Conservation (phyloP, 2,329 filamentous ascomycete genomes). For the Lizonia empirigonia region DNA sequence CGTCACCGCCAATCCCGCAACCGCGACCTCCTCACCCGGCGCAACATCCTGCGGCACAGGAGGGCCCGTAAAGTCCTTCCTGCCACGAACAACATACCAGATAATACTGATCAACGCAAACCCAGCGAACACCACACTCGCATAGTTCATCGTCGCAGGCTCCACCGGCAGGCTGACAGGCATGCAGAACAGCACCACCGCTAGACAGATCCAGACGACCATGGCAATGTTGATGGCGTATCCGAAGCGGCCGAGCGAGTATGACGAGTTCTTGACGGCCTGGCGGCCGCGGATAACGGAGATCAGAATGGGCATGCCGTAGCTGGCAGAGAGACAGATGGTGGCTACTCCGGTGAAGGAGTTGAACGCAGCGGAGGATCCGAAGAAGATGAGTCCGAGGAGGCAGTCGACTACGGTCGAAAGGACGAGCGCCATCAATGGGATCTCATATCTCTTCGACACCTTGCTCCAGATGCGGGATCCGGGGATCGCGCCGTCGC, state of each 20-base stretch:
- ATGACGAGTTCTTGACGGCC: slow-evolving; percentile 68
- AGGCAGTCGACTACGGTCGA: slow-evolving; percentile 72
- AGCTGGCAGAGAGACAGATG: slow-evolving; percentile 76
- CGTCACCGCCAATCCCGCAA: slow-evolving; percentile 38
- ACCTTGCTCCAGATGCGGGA: slow-evolving; percentile 70
- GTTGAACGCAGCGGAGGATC: slow-evolving; percentile 76
- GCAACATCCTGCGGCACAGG: slow-evolving; percentile 45
- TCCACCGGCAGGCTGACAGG: slow-evolving; percentile 55
- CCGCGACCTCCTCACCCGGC: slow-evolving; percentile 41
- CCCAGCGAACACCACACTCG: slow-evolving; percentile 49
- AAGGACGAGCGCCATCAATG: slow-evolving; percentile 70
- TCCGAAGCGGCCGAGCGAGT: slow-evolving; percentile 72
- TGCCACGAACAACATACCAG: slow-evolving; percentile 48
- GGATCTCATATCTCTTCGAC: slow-evolving; percentile 69
- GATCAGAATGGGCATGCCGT: slow-evolving; percentile 76
- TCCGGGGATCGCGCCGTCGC: slow-evolving; percentile 75
- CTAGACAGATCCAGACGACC: slow-evolving; percentile 72
- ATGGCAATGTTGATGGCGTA: slow-evolving; percentile 70
- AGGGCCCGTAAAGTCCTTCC: slow-evolving; percentile 47
- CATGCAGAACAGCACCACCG: slow-evolving; percentile 78
- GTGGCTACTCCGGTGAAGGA: slow-evolving; percentile 81
- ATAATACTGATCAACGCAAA: slow-evolving; percentile 45
- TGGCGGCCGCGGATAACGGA: slow-evolving; percentile 70
- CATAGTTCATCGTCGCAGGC: slow-evolving; percentile 52
- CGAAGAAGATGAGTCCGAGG: slow-evolving; percentile 79